These are phyloP conservation scores for Neurospora sp. DNA, from an alignment of 495 filamentous ascomycete genomes.

Conservation along the genomic window DNA sequence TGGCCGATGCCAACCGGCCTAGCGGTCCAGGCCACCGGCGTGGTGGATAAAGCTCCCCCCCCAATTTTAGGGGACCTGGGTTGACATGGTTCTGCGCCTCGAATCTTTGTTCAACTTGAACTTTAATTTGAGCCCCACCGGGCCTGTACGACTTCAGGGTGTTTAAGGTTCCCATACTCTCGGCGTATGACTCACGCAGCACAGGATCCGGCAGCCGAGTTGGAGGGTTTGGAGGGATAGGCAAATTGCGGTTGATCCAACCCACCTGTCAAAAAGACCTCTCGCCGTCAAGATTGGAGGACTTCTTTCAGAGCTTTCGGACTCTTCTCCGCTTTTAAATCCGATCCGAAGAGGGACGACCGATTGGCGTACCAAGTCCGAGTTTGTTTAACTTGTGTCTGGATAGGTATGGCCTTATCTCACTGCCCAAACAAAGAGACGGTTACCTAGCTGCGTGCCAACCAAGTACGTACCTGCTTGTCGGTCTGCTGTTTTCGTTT, in stretches of 20 bases:
- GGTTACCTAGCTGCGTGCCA: neutral
- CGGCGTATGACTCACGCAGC: neutral
- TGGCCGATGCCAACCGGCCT: neutral
- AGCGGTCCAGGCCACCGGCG: neutral
- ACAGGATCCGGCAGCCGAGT: neutral
- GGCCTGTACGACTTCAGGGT: neutral
- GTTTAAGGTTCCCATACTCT: neutral
- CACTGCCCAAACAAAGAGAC: neutral
- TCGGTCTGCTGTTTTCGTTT: neutral
- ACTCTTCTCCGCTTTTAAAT: neutral
- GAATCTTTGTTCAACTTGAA: neutral
- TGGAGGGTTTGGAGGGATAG: neutral
- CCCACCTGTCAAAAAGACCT: too few relatives aligned
- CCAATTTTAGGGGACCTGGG: neutral
- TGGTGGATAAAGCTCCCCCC: neutral
- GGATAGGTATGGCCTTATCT: neutral
- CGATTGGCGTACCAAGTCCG: neutral
- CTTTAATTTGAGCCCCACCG: neutral
- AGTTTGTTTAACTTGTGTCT: neutral
- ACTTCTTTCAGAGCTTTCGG: neutral
- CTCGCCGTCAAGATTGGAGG: neutral
- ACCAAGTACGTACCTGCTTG: neutral
- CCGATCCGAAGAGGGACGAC: neutral
- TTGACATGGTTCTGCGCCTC: neutral
- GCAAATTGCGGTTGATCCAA: neutral